Base-by-base conservation (phyloP, 352 stramenopile species). In the Blastocystis sp. region DNA sequence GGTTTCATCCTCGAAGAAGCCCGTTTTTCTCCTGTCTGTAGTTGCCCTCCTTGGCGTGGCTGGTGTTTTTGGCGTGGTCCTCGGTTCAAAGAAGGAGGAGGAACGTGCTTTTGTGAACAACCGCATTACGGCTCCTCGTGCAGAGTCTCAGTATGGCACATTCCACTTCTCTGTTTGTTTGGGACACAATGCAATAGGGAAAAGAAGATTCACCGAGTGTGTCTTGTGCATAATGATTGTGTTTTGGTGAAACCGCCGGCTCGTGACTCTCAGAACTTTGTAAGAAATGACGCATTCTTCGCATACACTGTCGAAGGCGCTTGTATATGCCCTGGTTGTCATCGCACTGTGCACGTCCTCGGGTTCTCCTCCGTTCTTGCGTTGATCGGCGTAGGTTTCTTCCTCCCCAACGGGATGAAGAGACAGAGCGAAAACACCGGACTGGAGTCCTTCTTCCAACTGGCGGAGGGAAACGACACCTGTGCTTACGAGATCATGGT, bases 401-500 rank as follows among this genome's bases (percentile, higher is more conserved):
- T 84, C 17, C 3, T 84, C 2, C n/a, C 64, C 34, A 5, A 45
- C 23, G 10, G 3, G 45, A 53, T 9, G 34, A 21, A 52, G 17
- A 11, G 17, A 38, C 23, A 74, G 1, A 48, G 28, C 48, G 41
- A 53, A 1, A 19, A 74, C 7, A 19, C 10, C 10, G 14, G 19
- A 23, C 48, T 84, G 19, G 14, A 84, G 11, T 41, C 48, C n/a
- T n/a, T 64, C 40, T 69, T 48, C n/a, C 34, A 69, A 11, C 14
- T 40, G 2, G n/a, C 14, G 28, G 74, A 69, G 38, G 60, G 53
- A 10, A 53, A 53, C 19, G 78, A 88, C 60, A 88, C 78, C 21
- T 88, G 78, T 62, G 78, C 78, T 7, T 76, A 76, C 23, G 78
- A 88, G 28, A 88, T 88, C 66, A 88, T 88, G 78, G 78, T 69